Evolutionary conservation across 495 filamentous ascomycete genomes (phyloP), one percentile per base, ranked within the genome.

Genomic region (Hyaloscypha hepaticicola): DNA sequence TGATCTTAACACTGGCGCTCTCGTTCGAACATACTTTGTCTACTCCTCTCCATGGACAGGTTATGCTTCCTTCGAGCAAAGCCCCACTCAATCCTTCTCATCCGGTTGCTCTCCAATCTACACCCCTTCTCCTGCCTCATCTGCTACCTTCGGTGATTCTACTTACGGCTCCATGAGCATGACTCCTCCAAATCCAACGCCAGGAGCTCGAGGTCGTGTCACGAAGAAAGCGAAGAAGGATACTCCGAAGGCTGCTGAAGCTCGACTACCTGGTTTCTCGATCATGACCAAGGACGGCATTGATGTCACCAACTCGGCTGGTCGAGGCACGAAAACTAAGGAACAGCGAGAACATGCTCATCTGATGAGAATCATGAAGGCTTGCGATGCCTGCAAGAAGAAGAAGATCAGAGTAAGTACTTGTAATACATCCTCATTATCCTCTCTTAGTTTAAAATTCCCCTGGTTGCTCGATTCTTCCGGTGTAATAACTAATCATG

Each of bases 321-420:
- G 81, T 22, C 78, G 82, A 24, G 83, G 83, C 24, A 82, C 79
- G 72, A 85, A 85, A 77, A 82, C 82, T 38, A 83, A 83, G 79
- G 83, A 85, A 76, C 82, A 85, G 72, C 76, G 83, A 26, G 83
- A 85, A 58, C 83, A 84, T 69, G 83, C 83, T 8, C 80, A 83
- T 63, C 70, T 83, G 31, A 85, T 85, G 82, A 72, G 83, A 27
- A 81, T 82, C 70, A 81, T 85, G 71, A 84, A 84, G 76, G 83
- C 83, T 19, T 85, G 83, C 72, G 81, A 83, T 41, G 66, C 77
- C 56, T 85, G 83, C 78, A 70, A 76, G 66, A 72, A 70, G 68
- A 85, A 82, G 77, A 85, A 85, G 78, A 55, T 71, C 56, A 63
- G 69, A 41, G 69, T 71, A 58, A 63, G 69, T 71, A 28, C 31